A percentile compares a stretch with the other conserved stretches of the same genome.
Conservation (phyloP, 1,139 yeast genomes). For the Scheffersomyces illinoinensis region DNA sequence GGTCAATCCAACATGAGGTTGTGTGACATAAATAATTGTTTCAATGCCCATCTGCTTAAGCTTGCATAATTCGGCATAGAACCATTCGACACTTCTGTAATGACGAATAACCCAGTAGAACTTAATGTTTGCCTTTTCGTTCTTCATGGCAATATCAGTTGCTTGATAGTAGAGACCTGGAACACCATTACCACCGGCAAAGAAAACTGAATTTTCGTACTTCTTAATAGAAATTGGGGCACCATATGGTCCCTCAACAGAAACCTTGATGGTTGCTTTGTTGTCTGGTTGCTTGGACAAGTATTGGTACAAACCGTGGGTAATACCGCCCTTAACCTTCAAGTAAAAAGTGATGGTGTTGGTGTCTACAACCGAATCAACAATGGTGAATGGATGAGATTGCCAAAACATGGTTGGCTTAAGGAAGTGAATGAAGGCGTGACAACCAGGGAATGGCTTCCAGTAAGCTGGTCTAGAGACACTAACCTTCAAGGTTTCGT, state of each 20-base stretch:
- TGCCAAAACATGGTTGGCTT: constrained; percentile 52
- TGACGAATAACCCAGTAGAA: constrained; percentile 53
- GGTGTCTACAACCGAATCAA: constrained; percentile 31
- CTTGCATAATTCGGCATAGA: constrained; percentile 23
- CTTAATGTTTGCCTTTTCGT: constrained; percentile 23
- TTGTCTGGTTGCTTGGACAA: constrained; percentile 50
- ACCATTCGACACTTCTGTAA: constrained; percentile 34
- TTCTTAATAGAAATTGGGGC: constrained; percentile 34
- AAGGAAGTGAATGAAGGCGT: constrained; percentile 41
- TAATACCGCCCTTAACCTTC: constrained; percentile 43
- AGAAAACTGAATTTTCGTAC: constrained; percentile 53
- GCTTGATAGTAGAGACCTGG: constrained; percentile 50
- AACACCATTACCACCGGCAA: constrained; percentile 76
- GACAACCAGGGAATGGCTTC: constrained; percentile 42
- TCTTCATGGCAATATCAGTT: constrained; percentile 19
- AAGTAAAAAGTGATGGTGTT: constrained; percentile 32
- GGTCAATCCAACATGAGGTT: constrained; percentile 19
- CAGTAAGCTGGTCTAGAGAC: constrained; percentile 37
- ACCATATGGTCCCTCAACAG: constrained; percentile 49
- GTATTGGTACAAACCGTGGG: constrained; percentile 33
- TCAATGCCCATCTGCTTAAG: constrained; percentile 32
- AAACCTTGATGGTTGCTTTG: constrained; percentile 31
- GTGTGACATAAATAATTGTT: constrained; percentile 37
- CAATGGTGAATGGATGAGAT: constrained; percentile 58
- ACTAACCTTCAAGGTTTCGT: constrained; percentile 44